Evolutionary conservation across 768 basidiomycete genomes (phyloP), one percentile per base, ranked within the genome.

Genomic region (Trametes cinnabarina): DNA sequence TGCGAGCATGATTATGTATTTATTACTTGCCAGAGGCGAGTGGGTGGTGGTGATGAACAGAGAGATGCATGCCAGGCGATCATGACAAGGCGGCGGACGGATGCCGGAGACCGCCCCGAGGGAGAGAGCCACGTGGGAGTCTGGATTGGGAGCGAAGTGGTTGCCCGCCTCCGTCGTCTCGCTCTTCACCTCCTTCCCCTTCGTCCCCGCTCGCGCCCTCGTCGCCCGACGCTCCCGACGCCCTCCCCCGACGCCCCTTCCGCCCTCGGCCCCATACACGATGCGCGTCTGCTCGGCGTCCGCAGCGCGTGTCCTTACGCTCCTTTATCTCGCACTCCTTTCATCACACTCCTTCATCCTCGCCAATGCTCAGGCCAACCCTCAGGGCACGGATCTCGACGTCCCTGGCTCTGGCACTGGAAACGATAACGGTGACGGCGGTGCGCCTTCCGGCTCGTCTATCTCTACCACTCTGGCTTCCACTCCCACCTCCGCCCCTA

Each of bases 281-380:
- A 69, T 69, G 68, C 68, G 68, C 37, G 66, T 55, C 66, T 63
- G 62, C 59, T 60, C 58, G 59, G 62, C 64, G 60, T 64, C 62
- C 43, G 61, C 68, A 53, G 64, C 63, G 44, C 70, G 70, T 65
- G 58, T 57, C 60, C 57, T 71, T 52, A 68, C 70, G 57, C 58
- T 71, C 70, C 56, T 71, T 71, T 65, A 62, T 28, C 65, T 69
- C 57, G 63, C 65, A 48, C 61, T 71, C 70, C 59, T 71, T 65
- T 65, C 54, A 42, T 65, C 67, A 64, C 69, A 68, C 40, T 68
- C 67, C 30, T 67, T 68, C 63, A 62, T 56, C 53, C 55, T 61
- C 39, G 66, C 57, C 58, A 52, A 60, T 43, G 66, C 66, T 17
- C 60, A 63, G 39, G 22, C 44, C 22, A 46, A 15, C 32, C 0